A percentile compares a stretch with the other conserved stretches of the same genome.
phyloP scores from a whole-genome alignment of 148 eudicot genomes.

The Pouteria glomerata region DNA sequence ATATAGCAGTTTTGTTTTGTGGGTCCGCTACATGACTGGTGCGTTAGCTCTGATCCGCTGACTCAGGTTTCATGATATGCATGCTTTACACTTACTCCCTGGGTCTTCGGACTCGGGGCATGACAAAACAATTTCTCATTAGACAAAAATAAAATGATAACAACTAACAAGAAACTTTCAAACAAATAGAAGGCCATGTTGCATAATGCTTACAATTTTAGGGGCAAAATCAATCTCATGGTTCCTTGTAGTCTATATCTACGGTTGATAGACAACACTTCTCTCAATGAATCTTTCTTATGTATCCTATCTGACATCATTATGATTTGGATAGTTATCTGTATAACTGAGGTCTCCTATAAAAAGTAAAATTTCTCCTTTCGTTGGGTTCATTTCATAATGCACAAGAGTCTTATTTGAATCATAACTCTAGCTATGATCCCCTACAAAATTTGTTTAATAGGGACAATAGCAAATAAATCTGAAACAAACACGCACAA shows the following conservation, averaged over 20 bases:
- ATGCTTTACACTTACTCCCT: too few relatives aligned
- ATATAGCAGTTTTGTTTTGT: too few relatives aligned
- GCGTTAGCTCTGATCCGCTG: too few relatives aligned
- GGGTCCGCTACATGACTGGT: too few relatives aligned
- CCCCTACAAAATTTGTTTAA: slow-evolving; percentile 43
- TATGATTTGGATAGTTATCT: slow-evolving; percentile 64
- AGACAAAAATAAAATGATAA: neutral
- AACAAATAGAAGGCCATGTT: neutral
- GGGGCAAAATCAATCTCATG: slow-evolving; percentile 90
- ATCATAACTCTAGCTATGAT: slow-evolving; percentile 80
- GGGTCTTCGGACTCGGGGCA: too few relatives aligned
- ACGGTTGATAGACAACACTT: slow-evolving; percentile 85
- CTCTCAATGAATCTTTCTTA: slow-evolving; percentile 91
- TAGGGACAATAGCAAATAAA: neutral
- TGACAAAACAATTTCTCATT: neutral
- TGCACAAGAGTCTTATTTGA: slow-evolving; percentile 73
- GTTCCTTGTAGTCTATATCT: slow-evolving; percentile 92
- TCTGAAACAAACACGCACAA: too few relatives aligned
- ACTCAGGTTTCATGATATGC: too few relatives aligned
- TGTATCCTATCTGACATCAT: slow-evolving; percentile 85
- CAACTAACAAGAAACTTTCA: neutral
- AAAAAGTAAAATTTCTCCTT: slow-evolving; percentile 62
- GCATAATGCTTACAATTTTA: slow-evolving; percentile 53
- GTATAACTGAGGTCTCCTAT: slow-evolving; percentile 90
- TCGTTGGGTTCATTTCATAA: slow-evolving; percentile 63